Evolutionary conservation across 352 stramenopile species (phyloP), one percentile per base, ranked within the genome.

Genomic region (Globisporangium polare): DNA sequence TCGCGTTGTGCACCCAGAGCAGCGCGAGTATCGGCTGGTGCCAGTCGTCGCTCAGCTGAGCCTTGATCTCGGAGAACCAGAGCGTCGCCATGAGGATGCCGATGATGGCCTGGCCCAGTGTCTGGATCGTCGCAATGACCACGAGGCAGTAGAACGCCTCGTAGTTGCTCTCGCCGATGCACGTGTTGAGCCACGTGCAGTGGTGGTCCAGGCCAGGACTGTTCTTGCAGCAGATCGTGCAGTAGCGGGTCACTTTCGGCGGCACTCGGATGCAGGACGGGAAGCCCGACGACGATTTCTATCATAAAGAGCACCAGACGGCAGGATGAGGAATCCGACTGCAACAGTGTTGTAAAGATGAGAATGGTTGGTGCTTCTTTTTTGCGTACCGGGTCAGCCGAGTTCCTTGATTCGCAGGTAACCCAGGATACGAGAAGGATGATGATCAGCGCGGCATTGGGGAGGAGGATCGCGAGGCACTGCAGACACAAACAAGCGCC

Each of bases 111-210:
- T 94, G 83, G 41, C 88, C 65, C 33, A 82, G 29, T 0, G 78
- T 86, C 66, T 91, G 71, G 12, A 79, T 64, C 27, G 80, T 85
- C 43, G 81, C 72, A 17, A 75, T 72, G 18, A 89, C 62, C 17
- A 94, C 84, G 13, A 96, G 65, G 24, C 70, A 80, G 65, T 91
- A 96, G 53, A 96, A 96, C 5, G 85, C 71, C 53, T 88, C 83
- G 66, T 95, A 95, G 65, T 95, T 92, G 59, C 67, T 85, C 60
- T 90, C 82, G 12, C 77, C 83, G 50, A 95, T 93, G 67, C 86
- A 93, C 6, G 86, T 95, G 63, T 95, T 95, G 53, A 95, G 72
- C 84, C 86, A 95, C 20, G 86, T 92, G 71, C 86, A 95, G 65
- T 95, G 86, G 62, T 95, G 86, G 50, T 95, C 86, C 7, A 95